Evolutionary conservation across 2,329 filamentous ascomycete species (phyloP).

Genomic region (Paradendryphiella salina): DNA sequence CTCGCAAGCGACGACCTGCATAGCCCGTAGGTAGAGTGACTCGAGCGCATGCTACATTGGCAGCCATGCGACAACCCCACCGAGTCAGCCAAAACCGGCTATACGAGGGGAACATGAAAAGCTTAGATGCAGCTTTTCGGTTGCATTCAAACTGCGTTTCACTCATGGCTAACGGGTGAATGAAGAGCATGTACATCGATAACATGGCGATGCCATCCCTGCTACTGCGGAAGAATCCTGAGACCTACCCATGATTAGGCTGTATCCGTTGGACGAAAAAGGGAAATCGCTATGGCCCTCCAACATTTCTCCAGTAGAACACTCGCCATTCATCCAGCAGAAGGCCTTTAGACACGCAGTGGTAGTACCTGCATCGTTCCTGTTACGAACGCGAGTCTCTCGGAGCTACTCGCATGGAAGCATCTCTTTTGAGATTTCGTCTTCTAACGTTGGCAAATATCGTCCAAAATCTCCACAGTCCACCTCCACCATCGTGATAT

Average conservation of each 20-base stretch:
- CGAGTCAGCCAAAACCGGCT: not conserved
- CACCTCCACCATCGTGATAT: not conserved
- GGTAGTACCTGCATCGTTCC: not conserved
- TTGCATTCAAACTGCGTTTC: not conserved
- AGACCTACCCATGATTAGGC: not conserved
- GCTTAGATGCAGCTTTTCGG: not conserved
- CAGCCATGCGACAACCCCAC: not conserved
- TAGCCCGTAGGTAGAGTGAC: not conserved
- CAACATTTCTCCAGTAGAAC: not conserved
- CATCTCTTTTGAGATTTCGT: not conserved
- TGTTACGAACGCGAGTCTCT: too few relatives aligned
- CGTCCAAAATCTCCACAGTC: not conserved
- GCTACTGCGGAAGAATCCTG: not conserved
- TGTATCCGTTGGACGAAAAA: not conserved
- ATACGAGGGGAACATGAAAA: not conserved
- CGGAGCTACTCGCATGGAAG: not conserved
- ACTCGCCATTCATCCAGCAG: not conserved
- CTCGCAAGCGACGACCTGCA: constrained; percentile 3
- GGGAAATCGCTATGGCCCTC: constrained; percentile 1
- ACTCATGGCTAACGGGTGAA: not conserved
- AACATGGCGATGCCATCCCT: not conserved
- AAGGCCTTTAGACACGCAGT: not conserved
- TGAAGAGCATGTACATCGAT: not conserved
- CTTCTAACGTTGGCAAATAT: not conserved
- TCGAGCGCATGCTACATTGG: not conserved